Evolutionary conservation across 2,329 filamentous ascomycete species (phyloP).

Genomic region (Colletotrichum chlorophyti): DNA sequence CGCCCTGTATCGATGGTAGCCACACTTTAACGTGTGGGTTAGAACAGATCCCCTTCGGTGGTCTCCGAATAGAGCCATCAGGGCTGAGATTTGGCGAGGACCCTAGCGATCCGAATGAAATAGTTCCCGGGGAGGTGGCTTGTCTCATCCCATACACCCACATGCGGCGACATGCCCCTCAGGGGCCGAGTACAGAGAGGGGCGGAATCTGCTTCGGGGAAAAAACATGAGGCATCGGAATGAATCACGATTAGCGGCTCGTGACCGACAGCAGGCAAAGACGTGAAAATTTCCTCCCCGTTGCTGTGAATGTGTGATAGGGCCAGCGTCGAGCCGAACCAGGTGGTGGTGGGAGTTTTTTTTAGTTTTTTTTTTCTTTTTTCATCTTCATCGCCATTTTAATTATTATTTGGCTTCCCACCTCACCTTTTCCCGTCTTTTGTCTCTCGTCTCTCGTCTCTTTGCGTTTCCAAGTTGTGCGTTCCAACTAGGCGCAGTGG

Average conservation of each 20-base stretch:
- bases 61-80: conserved; percentile 24
- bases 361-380: conserved; percentile 2
- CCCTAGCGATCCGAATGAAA: conserved; percentile 27
- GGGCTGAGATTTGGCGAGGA: conserved; percentile 27
- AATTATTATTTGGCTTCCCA: conserved; percentile 7
- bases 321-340: conserved; percentile 12
- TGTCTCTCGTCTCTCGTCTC: conserved; percentile 10
- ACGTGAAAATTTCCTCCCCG: neutral
- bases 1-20: conserved; percentile 18
- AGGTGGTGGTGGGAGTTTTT: neutral
- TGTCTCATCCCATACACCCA: conserved; percentile 42
- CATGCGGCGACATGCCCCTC: conserved; percentile 32
- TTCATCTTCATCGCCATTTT: no score
- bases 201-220: conserved; percentile 24
- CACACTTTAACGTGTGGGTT: conserved; percentile 22
- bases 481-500: conserved; percentile 18
- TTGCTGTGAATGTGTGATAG: neutral
- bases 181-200: neutral
- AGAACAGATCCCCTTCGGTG: conserved; percentile 17
- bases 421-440: neutral
- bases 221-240: conserved; percentile 18
- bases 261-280: conserved; percentile 17
- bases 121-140: conserved; percentile 42
- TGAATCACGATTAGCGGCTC: conserved; percentile 2
- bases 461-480: conserved; percentile 7